Percentiles rank a stretch among this genome's conserved stretches.
Conservation (phyloP, 805 yeast species). For the Starmerella scarabaei region DNA sequence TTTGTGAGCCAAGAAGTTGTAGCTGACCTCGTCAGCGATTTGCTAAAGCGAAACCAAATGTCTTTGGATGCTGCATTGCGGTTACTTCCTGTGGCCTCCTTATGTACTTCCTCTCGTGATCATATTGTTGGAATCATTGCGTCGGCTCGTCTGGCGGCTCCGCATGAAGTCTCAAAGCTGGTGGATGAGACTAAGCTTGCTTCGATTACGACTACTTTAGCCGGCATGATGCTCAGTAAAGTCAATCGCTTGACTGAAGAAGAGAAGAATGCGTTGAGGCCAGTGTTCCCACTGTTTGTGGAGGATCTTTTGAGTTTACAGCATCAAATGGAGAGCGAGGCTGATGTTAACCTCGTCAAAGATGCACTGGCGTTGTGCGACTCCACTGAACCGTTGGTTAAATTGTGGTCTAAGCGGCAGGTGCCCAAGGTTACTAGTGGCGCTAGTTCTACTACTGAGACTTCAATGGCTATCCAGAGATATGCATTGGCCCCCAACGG, state of each 20-base stretch:
- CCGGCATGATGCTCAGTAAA: conserved; percentile 2
- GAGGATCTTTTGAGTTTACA: conserved; percentile 9
- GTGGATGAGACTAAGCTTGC: conserved; percentile 1
- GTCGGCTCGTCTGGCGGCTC: conserved; percentile 14
- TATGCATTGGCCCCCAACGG: conserved; percentile 17
- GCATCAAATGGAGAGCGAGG: neutral
- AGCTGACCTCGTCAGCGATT: conserved; percentile 2
- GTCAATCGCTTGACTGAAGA: conserved; percentile 3
- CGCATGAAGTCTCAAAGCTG: conserved; percentile 8
- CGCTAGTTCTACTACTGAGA: conserved; percentile 1
- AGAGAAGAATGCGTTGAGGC: conserved; percentile 3
- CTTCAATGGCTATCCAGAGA: conserved; percentile 10
- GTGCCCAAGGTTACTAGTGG: neutral
- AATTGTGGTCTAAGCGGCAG: conserved; percentile 1
- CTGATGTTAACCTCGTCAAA: conserved; percentile 6
- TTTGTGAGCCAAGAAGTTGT: conserved; percentile 19
- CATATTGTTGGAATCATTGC: conserved; percentile 19
- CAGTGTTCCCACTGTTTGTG: conserved; percentile 10
- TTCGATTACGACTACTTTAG: conserved; percentile 1
- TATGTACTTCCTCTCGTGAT: conserved; percentile 14
- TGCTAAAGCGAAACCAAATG: conserved; percentile 4
- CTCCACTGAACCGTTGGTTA: neutral
- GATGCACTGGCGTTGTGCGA: conserved; percentile 6
- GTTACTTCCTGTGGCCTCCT: conserved; percentile 14
- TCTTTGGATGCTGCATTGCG: conserved; percentile 15